Conservation (phyloP, 495 filamentous ascomycete species). For the Penicillium macrosclerotiorum region DNA sequence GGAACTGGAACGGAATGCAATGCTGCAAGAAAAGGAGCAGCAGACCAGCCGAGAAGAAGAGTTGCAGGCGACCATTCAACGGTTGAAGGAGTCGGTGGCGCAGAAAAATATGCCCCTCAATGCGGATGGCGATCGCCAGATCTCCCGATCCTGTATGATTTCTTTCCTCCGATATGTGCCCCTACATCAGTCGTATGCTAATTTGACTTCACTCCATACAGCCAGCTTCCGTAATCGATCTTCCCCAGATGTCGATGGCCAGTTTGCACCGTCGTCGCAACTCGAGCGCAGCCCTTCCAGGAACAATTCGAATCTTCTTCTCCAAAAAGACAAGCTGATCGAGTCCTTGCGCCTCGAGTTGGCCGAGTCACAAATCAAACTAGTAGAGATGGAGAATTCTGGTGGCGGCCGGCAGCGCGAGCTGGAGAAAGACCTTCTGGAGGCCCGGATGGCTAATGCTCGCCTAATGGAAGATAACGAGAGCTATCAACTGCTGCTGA, state of each 20-base stretch:
- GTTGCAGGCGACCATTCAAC: constrained; percentile 81
- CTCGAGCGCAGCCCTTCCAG: constrained; percentile 77
- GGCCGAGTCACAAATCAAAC: constrained; percentile 91
- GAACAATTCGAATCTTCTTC: constrained; percentile 80
- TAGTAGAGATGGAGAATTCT: constrained; percentile 90
- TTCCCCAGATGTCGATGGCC: constrained; percentile 55
- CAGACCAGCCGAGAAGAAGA: constrained; percentile 80
- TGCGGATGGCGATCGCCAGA: constrained; percentile 60
- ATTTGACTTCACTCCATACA: constrained; percentile 29
- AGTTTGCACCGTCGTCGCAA: constrained; percentile 85
- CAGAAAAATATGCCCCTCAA: constrained; percentile 63
- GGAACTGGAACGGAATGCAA: constrained; percentile 81
- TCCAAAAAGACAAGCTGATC: constrained; percentile 95
- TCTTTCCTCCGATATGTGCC: background rate
- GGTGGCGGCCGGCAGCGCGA: constrained; percentile 82
- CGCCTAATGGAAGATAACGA: constrained; percentile 98
- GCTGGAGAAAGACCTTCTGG: constrained; percentile 82
- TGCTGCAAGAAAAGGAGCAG: constrained; percentile 89
- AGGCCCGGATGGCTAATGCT: constrained; percentile 90
- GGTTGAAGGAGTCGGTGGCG: constrained; percentile 81
- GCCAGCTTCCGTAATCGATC: constrained; percentile 53
- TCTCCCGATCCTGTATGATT: constrained; percentile 68
- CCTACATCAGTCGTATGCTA: constrained; percentile 17
- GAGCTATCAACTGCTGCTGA: constrained; percentile 90
- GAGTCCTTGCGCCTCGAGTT: constrained; percentile 88